These are phyloP conservation scores for Solanum chiquidenum DNA, from an alignment of 257 asterid species.

Conservation along the genomic window DNA sequence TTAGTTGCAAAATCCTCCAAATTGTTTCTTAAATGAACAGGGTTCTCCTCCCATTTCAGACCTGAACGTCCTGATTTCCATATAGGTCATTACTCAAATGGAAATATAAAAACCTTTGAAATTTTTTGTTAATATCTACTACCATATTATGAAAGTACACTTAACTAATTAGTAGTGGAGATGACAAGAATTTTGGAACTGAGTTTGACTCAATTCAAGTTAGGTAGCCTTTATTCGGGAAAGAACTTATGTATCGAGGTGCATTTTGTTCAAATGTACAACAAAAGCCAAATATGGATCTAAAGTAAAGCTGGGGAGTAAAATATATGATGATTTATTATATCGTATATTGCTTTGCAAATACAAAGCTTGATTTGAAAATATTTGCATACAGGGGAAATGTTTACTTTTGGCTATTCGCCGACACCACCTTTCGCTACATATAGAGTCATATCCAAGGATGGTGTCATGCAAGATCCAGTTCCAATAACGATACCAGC, in stretches of 20 bases:
- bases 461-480: conserved; percentile 86
- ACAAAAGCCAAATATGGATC: not conserved
- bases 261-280: not conserved
- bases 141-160: not conserved
- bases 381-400: conserved; percentile 58
- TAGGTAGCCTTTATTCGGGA: not conserved
- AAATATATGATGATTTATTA: not conserved
- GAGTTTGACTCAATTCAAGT: too few species aligned
- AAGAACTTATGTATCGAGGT: not conserved
- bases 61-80: not conserved
- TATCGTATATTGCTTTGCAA: not conserved
- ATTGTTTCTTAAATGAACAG: not conserved
- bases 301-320: not conserved
- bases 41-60: not conserved
- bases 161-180: not conserved
- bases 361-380: conserved; percentile 2
- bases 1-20: not conserved
- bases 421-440: conserved; percentile 66
- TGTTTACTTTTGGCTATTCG: conserved; percentile 93
- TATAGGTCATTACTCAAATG: not conserved
- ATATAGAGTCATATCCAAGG: conserved; percentile 84
- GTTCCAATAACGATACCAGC: conserved; percentile 83
- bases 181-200: too few species aligned
- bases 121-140: not conserved
- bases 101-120: not conserved